phyloP scores from a whole-genome alignment of 257 asterid species.

The Oldenlandia corymbosa region DNA sequence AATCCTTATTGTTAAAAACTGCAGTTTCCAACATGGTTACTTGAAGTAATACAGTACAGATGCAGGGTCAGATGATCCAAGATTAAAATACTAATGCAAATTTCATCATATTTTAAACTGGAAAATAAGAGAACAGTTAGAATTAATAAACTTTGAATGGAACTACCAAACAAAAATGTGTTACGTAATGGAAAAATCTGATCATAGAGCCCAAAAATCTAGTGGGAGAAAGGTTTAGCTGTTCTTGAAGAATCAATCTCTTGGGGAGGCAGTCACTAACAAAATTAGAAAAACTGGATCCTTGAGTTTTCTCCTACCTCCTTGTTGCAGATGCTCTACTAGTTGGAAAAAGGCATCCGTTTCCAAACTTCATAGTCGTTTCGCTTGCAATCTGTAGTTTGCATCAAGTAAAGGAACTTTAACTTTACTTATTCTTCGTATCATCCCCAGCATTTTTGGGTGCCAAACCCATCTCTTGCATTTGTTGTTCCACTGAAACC shows the following conservation, averaged over 20 bases:
- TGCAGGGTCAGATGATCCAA: no score
- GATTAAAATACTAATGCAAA: no score
- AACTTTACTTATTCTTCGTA: conserved; percentile 38
- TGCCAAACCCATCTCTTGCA: conserved; percentile 75
- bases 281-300: conserved; percentile 1
- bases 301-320: background rate
- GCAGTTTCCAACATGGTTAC: no score
- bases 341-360: background rate
- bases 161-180: no score
- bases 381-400: conserved; percentile 7
- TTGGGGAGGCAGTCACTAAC: conserved; percentile 3
- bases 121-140: no score
- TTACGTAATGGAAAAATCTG: no score
- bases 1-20: no score
- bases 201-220: conserved; percentile 35
- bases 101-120: no score
- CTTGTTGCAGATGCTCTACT: conserved; percentile 1
- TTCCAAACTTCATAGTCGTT: conserved; percentile 10
- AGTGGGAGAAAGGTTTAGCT: conserved; percentile 21
- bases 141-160: no score
- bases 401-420: conserved; percentile 20
- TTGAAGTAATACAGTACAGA: no score
- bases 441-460: conserved; percentile 32
- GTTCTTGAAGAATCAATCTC: background rate
- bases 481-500: conserved; percentile 76